Percentiles rank a stretch among this genome's conserved stretches.
phyloP scores from a whole-genome alignment of 805 yeast species.

The Kregervanrija delftensis region DNA sequence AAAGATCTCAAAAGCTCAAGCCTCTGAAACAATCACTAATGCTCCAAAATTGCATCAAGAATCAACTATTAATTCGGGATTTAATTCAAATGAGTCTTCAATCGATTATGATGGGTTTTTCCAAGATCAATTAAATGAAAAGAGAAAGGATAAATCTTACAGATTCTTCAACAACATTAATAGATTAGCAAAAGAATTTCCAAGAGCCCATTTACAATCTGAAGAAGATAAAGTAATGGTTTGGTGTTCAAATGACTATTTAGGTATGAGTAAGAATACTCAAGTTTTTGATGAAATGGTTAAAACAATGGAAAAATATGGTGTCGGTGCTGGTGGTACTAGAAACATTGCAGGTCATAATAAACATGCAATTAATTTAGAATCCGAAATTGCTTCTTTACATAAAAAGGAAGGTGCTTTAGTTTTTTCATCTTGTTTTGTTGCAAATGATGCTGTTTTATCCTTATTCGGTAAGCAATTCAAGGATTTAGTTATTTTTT shows the following conservation, averaged over 20 bases:
- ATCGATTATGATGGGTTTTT: constrained; percentile 73
- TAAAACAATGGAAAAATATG: constrained; percentile 75
- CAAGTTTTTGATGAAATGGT: constrained; percentile 73
- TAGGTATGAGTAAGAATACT: constrained; percentile 87
- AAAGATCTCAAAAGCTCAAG: constrained; percentile 38
- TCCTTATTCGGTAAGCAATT: constrained; percentile 86
- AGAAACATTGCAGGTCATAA: constrained; percentile 98
- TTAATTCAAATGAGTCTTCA: constrained; percentile 39
- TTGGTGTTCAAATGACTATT: constrained; percentile 98
- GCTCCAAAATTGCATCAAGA: constrained; percentile 17
- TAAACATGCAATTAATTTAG: constrained; percentile 79
- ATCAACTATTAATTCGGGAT: constrained; percentile 4
- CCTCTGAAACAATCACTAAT: constrained; percentile 30
- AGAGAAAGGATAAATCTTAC: constrained; percentile 85
- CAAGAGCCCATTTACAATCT: constrained; percentile 75
- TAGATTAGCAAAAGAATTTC: constrained; percentile 90
- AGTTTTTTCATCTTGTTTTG: constrained; percentile 92
- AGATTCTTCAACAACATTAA: constrained; percentile 96
- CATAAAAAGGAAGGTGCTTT: constrained; percentile 94
- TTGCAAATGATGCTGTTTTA: constrained; percentile 93
- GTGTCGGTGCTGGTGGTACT: constrained; percentile 99
- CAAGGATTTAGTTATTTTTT: constrained; percentile 83
- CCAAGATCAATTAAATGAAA: constrained; percentile 57
- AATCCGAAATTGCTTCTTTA: constrained; percentile 78
- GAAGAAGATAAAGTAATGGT: constrained; percentile 87